Evolutionary conservation across 2,329 filamentous ascomycete species (phyloP).

Genomic region (Pseudogymnoascus sp.): DNA sequence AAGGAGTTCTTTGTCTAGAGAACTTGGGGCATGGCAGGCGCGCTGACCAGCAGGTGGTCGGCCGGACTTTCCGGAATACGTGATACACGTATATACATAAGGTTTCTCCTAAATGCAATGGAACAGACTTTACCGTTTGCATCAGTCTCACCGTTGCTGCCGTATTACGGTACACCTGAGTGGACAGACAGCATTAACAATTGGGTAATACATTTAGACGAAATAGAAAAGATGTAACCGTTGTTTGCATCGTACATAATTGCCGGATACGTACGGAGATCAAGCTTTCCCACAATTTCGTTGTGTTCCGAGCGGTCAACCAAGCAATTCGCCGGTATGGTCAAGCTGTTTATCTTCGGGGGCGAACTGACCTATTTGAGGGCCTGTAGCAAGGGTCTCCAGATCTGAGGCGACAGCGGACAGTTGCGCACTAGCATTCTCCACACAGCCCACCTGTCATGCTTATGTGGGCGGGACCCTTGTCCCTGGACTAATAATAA

Average conservation of each 20-base stretch:
- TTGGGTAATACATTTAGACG: no score
- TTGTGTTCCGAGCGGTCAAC: no score
- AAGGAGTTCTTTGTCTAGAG: constrained; percentile 31
- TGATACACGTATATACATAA: background rate
- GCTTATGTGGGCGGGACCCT: background rate
- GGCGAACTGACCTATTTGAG: background rate
- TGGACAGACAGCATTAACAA: no score
- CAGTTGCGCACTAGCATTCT: background rate
- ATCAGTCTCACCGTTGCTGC: background rate
- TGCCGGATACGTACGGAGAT: no score
- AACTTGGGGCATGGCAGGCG: constrained; percentile 6
- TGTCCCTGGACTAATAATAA: background rate
- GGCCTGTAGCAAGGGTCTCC: background rate
- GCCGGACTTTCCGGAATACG: background rate
- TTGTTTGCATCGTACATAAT: no score
- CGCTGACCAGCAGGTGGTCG: background rate
- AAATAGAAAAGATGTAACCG: no score
- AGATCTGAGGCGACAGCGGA: background rate
- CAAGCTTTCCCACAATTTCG: background rate
- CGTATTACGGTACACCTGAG: no score
- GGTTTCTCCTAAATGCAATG: background rate
- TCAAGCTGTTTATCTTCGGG: background rate
- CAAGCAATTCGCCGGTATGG: no score
- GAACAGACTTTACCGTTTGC: background rate
- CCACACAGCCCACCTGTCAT: background rate